phyloP scores from a whole-genome alignment of 2,329 filamentous ascomycete species.

The Fusarium globosum region DNA sequence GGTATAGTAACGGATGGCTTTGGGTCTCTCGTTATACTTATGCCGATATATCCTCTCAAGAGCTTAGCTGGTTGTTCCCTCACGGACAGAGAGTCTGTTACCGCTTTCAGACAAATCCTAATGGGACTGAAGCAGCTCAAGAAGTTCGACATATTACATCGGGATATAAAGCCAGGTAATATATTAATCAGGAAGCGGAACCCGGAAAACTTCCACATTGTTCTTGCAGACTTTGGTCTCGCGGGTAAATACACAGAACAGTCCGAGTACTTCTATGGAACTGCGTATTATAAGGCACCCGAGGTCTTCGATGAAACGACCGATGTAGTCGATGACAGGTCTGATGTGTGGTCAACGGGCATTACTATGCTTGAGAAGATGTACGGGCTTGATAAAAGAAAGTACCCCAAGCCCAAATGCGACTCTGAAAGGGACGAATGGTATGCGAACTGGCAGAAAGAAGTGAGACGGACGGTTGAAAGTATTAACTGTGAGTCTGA shows the following conservation, averaged over 20 bases:
- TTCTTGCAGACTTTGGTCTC: not conserved
- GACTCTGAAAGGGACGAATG: not conserved
- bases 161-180: not conserved
- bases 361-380: not conserved
- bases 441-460: not conserved
- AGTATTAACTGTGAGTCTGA: not conserved
- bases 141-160: not conserved
- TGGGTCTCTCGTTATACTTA: not conserved
- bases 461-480: not conserved
- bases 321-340: not conserved
- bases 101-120: not conserved
- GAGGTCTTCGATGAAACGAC: rapidly evolving
- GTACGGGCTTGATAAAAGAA: not conserved
- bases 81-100: not conserved
- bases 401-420: rapidly evolving
- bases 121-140: not conserved
- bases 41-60: not conserved
- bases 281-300: not conserved
- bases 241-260: not conserved
- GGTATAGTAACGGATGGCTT: not conserved
- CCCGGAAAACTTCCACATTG: not conserved
- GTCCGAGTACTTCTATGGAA: not conserved
- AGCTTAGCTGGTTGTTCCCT: not conserved
- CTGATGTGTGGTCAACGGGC: not conserved
- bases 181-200: not conserved